A percentile compares a stretch with the other conserved stretches of the same genome.
Conservation (phyloP, 768 basidiomycete species). For the Boletus rex-veris region DNA sequence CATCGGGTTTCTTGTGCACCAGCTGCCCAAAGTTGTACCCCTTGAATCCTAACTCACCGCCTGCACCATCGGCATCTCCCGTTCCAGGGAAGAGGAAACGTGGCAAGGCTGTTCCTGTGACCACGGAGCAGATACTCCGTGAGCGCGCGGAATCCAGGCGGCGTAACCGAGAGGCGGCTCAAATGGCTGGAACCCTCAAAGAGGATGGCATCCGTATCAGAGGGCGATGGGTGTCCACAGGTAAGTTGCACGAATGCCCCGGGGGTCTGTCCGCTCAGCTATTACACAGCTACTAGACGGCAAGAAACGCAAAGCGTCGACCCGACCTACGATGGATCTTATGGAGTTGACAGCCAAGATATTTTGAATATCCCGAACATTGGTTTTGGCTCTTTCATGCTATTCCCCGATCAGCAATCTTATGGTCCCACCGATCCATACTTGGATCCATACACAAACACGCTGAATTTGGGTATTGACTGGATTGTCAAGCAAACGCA, state of each 20-base stretch:
- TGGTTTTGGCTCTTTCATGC: slow-evolving; percentile 55
- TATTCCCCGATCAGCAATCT: slow-evolving; percentile 66
- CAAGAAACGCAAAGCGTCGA: slow-evolving; percentile 44
- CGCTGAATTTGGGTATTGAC: slow-evolving; percentile 44
- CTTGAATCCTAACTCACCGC: slow-evolving; percentile 24
- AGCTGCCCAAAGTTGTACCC: slow-evolving; percentile 57
- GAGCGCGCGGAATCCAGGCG: slow-evolving; percentile 49
- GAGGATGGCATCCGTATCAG: slow-evolving; percentile 48
- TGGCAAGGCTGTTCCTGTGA: slow-evolving; percentile 39
- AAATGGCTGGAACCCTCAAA: slow-evolving; percentile 31
- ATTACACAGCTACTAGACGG: slow-evolving; percentile 42
- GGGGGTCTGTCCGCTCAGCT: not conserved
- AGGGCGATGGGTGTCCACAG: slow-evolving; percentile 57
- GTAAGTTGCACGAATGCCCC: slow-evolving; percentile 30
- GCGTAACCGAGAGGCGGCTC: slow-evolving; percentile 36
- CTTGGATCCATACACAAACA: slow-evolving; percentile 50
- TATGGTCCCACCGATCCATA: slow-evolving; percentile 50
- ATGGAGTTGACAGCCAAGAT: slow-evolving; percentile 65
- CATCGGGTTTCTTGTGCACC: slow-evolving; percentile 56
- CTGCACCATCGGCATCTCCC: slow-evolving; percentile 42
- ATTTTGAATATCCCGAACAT: slow-evolving; percentile 55
- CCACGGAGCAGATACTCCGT: slow-evolving; percentile 44
- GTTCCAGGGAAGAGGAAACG: slow-evolving; percentile 38
- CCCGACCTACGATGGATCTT: slow-evolving; percentile 57
- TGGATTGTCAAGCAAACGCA: slow-evolving; percentile 56